phyloP scores from a whole-genome alignment of 1,139 yeast species.

The Taiozyma onychis region DNA sequence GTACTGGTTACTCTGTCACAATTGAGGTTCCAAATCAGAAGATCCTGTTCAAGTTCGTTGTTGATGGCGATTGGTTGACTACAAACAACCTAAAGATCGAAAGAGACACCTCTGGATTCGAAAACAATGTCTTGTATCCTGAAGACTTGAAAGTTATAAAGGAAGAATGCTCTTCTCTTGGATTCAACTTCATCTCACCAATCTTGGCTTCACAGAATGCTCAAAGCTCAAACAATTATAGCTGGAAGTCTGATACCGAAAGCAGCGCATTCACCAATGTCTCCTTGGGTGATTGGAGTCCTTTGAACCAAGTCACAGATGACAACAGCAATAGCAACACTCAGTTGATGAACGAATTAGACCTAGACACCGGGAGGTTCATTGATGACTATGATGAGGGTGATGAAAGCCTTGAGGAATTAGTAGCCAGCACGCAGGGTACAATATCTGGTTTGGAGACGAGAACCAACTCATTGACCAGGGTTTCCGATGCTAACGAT shows the following conservation, averaged over 20 bases:
- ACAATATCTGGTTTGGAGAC: conserved; percentile 10
- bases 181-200: neutral
- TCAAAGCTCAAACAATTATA: conserved; percentile 1
- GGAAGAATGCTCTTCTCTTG: neutral
- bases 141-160: conserved; percentile 30
- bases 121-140: conserved; percentile 45
- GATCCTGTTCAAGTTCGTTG: conserved; percentile 54
- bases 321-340: neutral
- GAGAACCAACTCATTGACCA: neutral
- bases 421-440: conserved; percentile 22
- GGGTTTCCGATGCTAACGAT: neutral
- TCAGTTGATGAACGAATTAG: conserved; percentile 2
- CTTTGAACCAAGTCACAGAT: conserved; percentile 3
- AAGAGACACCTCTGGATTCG: conserved; percentile 40
- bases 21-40: conserved; percentile 31
- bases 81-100: conserved; percentile 35
- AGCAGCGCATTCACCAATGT: conserved; percentile 20
- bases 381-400: conserved; percentile 14
- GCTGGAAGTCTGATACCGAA: conserved; percentile 17
- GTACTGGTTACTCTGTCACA: conserved; percentile 37
- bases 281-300: conserved; percentile 11
- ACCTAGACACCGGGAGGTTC: neutral
- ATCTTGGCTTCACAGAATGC: neutral
- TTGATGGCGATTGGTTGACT: conserved; percentile 59
- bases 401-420: conserved; percentile 8